Percentiles rank a stretch among this genome's conserved stretches.
Conservation (phyloP, 148 eudicot species). For the Polygonum aviculare region DNA sequence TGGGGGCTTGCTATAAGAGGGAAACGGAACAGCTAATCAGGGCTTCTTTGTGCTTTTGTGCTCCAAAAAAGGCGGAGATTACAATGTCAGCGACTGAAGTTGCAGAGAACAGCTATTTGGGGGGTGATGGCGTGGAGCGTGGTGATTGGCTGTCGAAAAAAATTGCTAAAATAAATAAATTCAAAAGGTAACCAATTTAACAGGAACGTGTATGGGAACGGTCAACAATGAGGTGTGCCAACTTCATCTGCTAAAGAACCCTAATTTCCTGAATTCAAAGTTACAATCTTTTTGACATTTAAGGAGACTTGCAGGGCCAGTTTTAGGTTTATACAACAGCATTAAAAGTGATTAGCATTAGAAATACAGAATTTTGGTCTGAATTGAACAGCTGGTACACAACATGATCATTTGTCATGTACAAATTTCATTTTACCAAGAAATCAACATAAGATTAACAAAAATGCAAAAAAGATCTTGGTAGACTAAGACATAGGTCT, state of each 20-base stretch:
- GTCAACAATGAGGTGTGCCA: too few relatives aligned
- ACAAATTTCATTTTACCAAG: background rate
- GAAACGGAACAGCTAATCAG: background rate
- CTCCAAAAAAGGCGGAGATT: conserved; percentile 87
- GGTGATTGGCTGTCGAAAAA: too few relatives aligned
- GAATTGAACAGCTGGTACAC: background rate
- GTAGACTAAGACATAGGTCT: conserved; percentile 15
- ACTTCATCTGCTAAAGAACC: too few relatives aligned
- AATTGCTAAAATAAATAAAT: too few relatives aligned
- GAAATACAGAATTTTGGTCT: background rate
- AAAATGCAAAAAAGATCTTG: background rate
- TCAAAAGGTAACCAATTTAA: too few relatives aligned
- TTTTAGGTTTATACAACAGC: too few relatives aligned
- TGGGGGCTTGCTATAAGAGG: background rate
- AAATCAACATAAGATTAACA: background rate
- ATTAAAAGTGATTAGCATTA: background rate
- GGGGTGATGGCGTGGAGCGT: background rate
- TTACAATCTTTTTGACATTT: background rate
- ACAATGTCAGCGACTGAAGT: conserved; percentile 25
- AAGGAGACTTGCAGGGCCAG: too few relatives aligned
- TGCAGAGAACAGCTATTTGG: background rate
- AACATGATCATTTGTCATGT: background rate
- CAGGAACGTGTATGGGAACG: too few relatives aligned
- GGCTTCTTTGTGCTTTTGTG: background rate
- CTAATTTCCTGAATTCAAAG: background rate